A percentile compares a stretch with the other conserved stretches of the same genome.
Evolutionary conservation across 2,329 filamentous ascomycete species (phyloP).

Genomic region (Aspergillus niger): DNA sequence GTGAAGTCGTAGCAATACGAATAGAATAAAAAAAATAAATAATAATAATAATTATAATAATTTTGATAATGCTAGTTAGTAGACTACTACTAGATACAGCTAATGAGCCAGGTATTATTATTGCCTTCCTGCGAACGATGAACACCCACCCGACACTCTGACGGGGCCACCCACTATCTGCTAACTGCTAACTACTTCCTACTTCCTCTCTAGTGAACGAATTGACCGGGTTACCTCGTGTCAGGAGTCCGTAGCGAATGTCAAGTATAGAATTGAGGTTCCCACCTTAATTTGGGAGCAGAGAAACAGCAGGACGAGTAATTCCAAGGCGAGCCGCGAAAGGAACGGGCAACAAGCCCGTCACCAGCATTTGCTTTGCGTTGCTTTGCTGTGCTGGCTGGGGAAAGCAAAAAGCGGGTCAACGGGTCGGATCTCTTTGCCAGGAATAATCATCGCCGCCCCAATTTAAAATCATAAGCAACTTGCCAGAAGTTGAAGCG

Average conservation of each 20-base stretch:
- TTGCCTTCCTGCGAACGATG: too few relatives aligned
- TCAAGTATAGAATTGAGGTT: too few relatives aligned
- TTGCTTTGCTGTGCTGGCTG: slow-evolving; percentile 10
- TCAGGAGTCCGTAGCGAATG: too few relatives aligned
- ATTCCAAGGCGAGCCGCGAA: neutral
- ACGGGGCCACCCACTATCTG: too few relatives aligned
- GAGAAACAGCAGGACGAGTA: neutral
- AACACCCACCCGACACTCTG: too few relatives aligned
- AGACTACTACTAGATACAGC: neutral
- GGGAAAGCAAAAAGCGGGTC: slow-evolving; percentile 13
- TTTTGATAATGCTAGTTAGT: neutral
- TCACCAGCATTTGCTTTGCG: neutral
- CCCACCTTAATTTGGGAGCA: neutral
- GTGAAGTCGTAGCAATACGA: neutral
- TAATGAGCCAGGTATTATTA: neutral
- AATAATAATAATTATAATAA: neutral
- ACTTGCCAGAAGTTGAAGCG: neutral
- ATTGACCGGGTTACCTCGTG: too few relatives aligned
- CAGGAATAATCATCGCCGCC: slow-evolving; percentile 4
- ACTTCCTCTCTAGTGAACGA: too few relatives aligned
- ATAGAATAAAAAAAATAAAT: neutral
- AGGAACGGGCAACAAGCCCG: neutral
- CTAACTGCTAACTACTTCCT: too few relatives aligned
- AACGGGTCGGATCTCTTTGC: slow-evolving; percentile 10
- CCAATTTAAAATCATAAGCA: neutral